A percentile compares a stretch with the other conserved stretches of the same genome.
Evolutionary conservation across 1,139 yeast genomes (phyloP).

Genomic region (Sugiyamaella castrensis): DNA sequence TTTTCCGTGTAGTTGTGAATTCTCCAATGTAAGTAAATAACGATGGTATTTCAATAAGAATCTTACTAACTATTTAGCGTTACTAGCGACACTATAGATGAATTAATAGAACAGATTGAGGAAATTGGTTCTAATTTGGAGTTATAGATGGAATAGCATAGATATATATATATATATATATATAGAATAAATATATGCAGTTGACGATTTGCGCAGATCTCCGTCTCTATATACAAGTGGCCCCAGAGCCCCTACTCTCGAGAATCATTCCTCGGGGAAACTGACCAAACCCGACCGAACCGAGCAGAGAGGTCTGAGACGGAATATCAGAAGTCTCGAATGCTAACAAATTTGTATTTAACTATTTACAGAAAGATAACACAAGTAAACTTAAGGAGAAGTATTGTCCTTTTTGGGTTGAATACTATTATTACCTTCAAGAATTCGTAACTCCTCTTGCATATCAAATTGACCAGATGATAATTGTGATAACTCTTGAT

Average conservation of each 20-base stretch:
- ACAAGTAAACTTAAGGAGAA: neutral
- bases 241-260: too few relatives aligned
- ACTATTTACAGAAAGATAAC: conserved; percentile 10
- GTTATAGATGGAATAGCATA: neutral
- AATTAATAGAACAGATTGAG: conserved; percentile 39
- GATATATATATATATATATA: conserved; percentile 5
- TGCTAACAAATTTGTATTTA: neutral
- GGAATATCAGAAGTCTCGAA: too few relatives aligned
- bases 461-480: conserved; percentile 80
- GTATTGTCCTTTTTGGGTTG: conserved; percentile 4
- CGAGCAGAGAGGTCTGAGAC: too few relatives aligned
- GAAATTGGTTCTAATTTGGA: conserved; percentile 24
- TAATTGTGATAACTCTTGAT: conserved; percentile 76
- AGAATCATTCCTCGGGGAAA: too few relatives aligned
- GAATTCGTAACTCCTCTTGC: conserved; percentile 53
- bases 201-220: too few relatives aligned
- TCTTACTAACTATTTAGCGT: conserved; percentile 34
- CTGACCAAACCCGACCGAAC: too few relatives aligned
- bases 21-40: conserved; percentile 50
- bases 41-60: conserved; percentile 29
- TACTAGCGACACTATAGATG: conserved; percentile 43
- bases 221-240: too few relatives aligned
- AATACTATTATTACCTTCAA: conserved; percentile 13
- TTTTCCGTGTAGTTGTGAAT: conserved; percentile 80
- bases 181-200: neutral